Conservation (phyloP, 75 land plant species). For the Selaginella moellendorffii region DNA sequence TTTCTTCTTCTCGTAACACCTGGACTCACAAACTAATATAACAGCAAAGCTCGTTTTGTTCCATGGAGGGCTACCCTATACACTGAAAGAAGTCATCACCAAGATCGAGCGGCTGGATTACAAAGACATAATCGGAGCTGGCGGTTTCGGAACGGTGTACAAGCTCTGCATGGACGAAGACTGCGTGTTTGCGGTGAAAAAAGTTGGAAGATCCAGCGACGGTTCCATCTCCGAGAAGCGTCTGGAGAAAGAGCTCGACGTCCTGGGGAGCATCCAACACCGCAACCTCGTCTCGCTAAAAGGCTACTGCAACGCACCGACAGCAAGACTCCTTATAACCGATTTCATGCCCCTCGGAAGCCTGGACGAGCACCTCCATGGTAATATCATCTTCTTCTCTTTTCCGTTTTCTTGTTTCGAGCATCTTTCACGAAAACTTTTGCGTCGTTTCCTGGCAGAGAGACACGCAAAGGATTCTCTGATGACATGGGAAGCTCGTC, state of each 20-base stretch:
- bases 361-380: constrained; percentile 4
- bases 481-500: not conserved
- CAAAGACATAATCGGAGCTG: not conserved
- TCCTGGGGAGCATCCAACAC: not conserved
- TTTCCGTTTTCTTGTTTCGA: too few species aligned
- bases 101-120: not conserved
- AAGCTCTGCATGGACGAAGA: not conserved
- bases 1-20: too few species aligned
- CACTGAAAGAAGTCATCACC: not conserved
- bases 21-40: too few species aligned
- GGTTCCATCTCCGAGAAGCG: not conserved
- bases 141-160: not conserved
- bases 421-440: not conserved
- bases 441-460: not conserved
- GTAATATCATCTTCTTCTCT: too few species aligned
- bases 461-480: not conserved
- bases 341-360: constrained; percentile 1
- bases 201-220: not conserved
- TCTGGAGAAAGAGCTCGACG: not conserved
- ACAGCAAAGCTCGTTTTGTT: not conserved
- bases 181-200: not conserved
- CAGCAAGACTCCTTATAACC: not conserved
- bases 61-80: not conserved
- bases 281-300: not conserved
- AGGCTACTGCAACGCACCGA: not conserved